Evolutionary conservation across 345 rosid genomes (phyloP), one percentile per base, ranked within the genome.

Genomic region (Sisymbrium altissimum): DNA sequence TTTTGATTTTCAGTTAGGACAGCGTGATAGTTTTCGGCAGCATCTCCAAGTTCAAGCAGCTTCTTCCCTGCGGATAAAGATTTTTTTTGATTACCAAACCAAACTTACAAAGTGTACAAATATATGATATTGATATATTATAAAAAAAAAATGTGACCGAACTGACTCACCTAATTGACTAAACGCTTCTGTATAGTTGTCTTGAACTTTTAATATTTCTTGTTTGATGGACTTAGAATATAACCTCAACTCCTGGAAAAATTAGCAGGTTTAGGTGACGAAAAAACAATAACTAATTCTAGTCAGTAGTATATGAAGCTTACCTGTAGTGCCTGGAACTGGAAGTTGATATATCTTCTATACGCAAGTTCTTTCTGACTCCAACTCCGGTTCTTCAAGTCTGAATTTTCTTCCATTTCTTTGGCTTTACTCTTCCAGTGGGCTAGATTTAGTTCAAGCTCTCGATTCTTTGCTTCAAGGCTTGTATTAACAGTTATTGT

Each of bases 1-100:
- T 66, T 90, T 60, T 85, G 79, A 57, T 95, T 95, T 80, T 95
- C 99, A 59, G 89, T 82, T 44, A 95, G 86, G 68, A 88, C 94
- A 19, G 50, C 54, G 73, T 87, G 84, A 73, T 90, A 89, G 66
- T 88, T 86, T 76, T 79, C 87, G 3, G 91, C 96, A 25, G 92
- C 93, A 29, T 83, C 80, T 38, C 84, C 71, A 46, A 90, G 71
- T 80, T 78, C 80, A 77, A 71, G 72, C 17, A 95, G 54, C 83
- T 76, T 86, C 40, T 45, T 35, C 54, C 88, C 97, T 95, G 82
- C 25, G 54, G 9, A 76, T 11, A 43, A 45, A 64, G 1, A 54
- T 27, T 9, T 38, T 58, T 33, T 15, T 56, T 36, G 8, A 55
- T 32, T 48, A 58, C 8, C 43, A 70, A 41, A 64, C 15, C 38